A percentile compares a stretch with the other conserved stretches of the same genome.
phyloP scores from a whole-genome alignment of 1,284 basidiomycete species.

The Malassezia cuniculi region DNA sequence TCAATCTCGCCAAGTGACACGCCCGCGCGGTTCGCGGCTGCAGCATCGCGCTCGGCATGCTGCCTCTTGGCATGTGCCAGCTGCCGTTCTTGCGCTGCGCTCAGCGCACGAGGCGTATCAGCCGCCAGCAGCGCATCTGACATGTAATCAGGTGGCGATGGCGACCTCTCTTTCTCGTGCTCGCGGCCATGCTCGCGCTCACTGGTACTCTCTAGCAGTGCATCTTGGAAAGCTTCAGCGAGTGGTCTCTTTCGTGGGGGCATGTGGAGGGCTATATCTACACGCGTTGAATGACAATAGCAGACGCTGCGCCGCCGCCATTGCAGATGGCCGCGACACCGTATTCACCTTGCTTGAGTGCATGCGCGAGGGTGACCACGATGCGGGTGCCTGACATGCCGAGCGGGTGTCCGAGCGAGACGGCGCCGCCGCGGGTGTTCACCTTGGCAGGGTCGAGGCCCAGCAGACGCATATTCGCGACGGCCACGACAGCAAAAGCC shows the following conservation, averaged over 20 bases:
- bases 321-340: constrained; percentile 97
- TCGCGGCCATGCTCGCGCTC: not conserved
- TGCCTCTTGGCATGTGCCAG: constrained; percentile 1
- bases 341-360: constrained; percentile 85
- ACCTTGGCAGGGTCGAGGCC: constrained; percentile 64
- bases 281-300: constrained; percentile 31
- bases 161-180: too few relatives aligned
- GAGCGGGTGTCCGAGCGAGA: constrained; percentile 53
- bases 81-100: not conserved
- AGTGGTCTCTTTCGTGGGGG: constrained; percentile 6
- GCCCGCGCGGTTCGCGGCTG: constrained; percentile 4
- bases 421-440: constrained; percentile 67
- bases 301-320: constrained; percentile 38
- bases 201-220: not conserved
- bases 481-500: constrained; percentile 46
- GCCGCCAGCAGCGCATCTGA: constrained; percentile 5
- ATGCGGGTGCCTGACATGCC: constrained; percentile 92
- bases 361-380: constrained; percentile 82
- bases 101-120: constrained; percentile 4
- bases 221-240: constrained; percentile 8
- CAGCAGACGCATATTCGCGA: constrained; percentile 44
- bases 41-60: constrained; percentile 2
- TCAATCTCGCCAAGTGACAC: constrained; percentile 6
- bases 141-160: constrained; percentile 12
- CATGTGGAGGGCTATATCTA: not conserved